Evolutionary conservation across 2,329 filamentous ascomycete genomes (phyloP), one percentile per base, ranked within the genome.

Genomic region (Didymella glomerata): DNA sequence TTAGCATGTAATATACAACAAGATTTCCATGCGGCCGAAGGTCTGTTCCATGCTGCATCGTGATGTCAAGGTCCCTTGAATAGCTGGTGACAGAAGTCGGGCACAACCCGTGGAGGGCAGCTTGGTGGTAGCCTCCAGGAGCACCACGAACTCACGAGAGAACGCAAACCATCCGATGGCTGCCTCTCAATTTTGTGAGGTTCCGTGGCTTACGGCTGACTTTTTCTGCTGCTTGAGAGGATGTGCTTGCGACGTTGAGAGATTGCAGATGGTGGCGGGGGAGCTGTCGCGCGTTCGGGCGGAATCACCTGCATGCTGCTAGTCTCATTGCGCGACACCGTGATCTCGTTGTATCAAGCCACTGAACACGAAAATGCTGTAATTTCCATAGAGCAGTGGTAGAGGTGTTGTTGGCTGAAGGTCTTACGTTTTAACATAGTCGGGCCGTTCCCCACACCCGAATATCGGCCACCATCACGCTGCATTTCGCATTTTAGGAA

Each of bases 1-100:
- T 40, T 61, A 69, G 64, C 58, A 73, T 68, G 55, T 65, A 59
- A 70, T 72, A 67, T 65, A 68, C 34, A 68, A 56, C 58, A 67
- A 63, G 38, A 54, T 64, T 61, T 64, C 61, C 46, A 7, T 54
- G 57, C 30, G 66, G 64, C 65, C 64, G 40, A 55, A 36, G 7
- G 3, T 46, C 16, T 46, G 30, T n/a, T 8, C 25, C 18, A 18
- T 42, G 25, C 8, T 30, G 9, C 22, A 41, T 7, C 40, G 47
- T 54, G 50, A 49, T 42, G 27, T 47, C 16, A 25, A 53, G 6
- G 27, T 28, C 27, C 10, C 27, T 10, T 28, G 8, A 28, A 28
- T 8, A 28, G 27, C 3, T 28, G 27, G 27, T 28, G 27, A n/a
- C n/a, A 8, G 27, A 28, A 28, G 27, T 28, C 27, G 27, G 10